Percentiles rank a stretch among this genome's conserved stretches.
phyloP scores from a whole-genome alignment of 345 rosid genomes.

The Murraya koenigii region DNA sequence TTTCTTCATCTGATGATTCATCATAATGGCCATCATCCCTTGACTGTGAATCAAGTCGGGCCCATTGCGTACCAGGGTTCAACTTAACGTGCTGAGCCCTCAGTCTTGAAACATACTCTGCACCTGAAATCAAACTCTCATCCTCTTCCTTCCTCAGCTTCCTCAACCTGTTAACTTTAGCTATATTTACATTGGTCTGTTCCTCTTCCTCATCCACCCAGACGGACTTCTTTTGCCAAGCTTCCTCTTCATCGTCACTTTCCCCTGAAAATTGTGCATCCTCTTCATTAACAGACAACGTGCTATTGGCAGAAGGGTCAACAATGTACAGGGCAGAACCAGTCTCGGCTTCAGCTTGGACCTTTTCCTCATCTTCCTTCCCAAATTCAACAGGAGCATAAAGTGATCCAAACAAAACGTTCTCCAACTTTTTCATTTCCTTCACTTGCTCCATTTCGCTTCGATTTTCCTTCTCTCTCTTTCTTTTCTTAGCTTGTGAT shows the following conservation, averaged over 20 bases:
- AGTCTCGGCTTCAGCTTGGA: conserved; percentile 22
- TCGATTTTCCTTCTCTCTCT: conserved; percentile 47
- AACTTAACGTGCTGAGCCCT: conserved; percentile 86
- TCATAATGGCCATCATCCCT: conserved; percentile 24
- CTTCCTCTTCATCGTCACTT: conserved; percentile 38
- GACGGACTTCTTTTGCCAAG: conserved; percentile 47
- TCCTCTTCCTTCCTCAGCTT: conserved; percentile 82
- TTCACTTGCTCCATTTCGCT: conserved; percentile 45
- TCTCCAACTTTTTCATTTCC: conserved; percentile 77
- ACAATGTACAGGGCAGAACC: conserved; percentile 55
- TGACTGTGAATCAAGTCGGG: conserved; percentile 38
- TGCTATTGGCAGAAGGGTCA: conserved; percentile 46
- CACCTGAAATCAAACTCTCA: conserved; percentile 68
- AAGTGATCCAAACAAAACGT: conserved; percentile 69
- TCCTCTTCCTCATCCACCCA: conserved; percentile 98
- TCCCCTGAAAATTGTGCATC: conserved; percentile 33
- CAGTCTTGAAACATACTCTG: conserved; percentile 69
- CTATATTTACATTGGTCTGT: conserved; percentile 47
- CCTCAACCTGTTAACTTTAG: conserved; percentile 70
- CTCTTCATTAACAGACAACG: conserved; percentile 33
- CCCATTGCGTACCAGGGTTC: conserved; percentile 93
- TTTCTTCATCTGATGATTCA: conserved; percentile 56
- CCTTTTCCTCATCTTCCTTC: conserved; percentile 33
- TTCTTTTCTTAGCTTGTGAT: conserved; percentile 52
- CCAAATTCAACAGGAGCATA: conserved; percentile 77